Base-by-base conservation (phyloP, 257 asterid genomes). In the Penstemon davidsonii region DNA sequence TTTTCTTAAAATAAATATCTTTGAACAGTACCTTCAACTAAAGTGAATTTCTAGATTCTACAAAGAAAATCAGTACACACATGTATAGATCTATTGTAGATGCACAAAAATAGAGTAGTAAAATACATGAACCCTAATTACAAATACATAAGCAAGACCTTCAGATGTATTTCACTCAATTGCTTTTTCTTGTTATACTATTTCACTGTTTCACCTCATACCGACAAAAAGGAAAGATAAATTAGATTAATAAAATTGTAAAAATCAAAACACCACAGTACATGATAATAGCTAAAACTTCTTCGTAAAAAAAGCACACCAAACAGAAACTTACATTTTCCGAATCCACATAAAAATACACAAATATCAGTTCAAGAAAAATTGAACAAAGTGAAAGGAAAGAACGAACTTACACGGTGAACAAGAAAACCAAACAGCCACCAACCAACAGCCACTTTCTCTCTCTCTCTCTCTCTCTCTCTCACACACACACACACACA, bases 351-450 rank as follows among this genome's bases (percentile, higher is more conserved):
- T 11, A 40, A 11, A 55, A 8, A 12, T 19, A 59, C 55, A 39
- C 56, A 44, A 54, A 12, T 45, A 56, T 38, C 38, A 15, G 45
- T 42, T 45, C 1, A 1, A 18, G 15, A 11, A 57, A 8, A 33
- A n/a, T 13, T 43, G 65, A n/a, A 33, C 37, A 60, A 68, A 75
- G 33, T 49, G 64, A 50, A 51, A 44, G 46, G 52, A 50, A 43
- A 65, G 73, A 53, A 63, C 55, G 53, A 75, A 71, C 87, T 78
- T 75, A 81, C 83, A 69, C 77, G 68, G 79, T 42, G 68, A 64
- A 73, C 64, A 68, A 53, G 44, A 51, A 53, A 69, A 71, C 77
- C 67, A 59, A 73, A 76, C 74, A 47, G 78, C 79, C 41, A 59
- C 72, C 67, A 44, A 66, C 72, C 47, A 59, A 15, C 77, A 60